Conservation (phyloP, 495 filamentous ascomycete genomes). For the Trichoderma orchidacearum region DNA sequence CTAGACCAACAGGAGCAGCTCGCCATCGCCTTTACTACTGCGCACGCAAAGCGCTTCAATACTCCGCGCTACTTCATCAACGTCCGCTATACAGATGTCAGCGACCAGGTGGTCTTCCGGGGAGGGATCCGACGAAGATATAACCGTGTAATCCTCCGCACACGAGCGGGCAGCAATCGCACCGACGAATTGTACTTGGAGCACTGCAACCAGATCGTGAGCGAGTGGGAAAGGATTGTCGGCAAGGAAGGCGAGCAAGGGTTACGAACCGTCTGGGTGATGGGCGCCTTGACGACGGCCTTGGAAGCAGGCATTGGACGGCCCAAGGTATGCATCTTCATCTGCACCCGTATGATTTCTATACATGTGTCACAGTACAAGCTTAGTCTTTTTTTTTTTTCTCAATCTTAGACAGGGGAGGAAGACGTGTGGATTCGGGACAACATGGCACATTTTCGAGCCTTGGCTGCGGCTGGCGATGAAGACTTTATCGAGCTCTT, state of each 20-base stretch:
- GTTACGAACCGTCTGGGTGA: constrained; percentile 12
- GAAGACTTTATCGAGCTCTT: neutral
- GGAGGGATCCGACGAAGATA: constrained; percentile 9
- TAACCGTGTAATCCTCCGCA: constrained; percentile 14
- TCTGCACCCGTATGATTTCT: too few relatives aligned
- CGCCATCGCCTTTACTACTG: constrained; percentile 14
- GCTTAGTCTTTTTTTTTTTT: too few relatives aligned
- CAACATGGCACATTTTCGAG: neutral
- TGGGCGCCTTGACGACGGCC: constrained; percentile 15
- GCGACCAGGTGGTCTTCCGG: constrained; percentile 9
- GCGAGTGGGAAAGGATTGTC: constrained; percentile 10
- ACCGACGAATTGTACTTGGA: constrained; percentile 8
- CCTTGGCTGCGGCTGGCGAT: neutral
- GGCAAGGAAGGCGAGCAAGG: constrained; percentile 1
- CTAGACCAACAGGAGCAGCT: constrained; percentile 13
- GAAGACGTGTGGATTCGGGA: neutral
- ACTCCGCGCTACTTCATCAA: constrained; percentile 22
- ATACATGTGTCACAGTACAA: too few relatives aligned
- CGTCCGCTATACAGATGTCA: constrained; percentile 8
- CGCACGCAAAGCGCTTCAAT: constrained; percentile 16
- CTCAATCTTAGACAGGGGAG: neutral
- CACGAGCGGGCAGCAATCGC: constrained; percentile 11
- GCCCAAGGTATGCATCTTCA: constrained; percentile 10
- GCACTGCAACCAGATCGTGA: constrained; percentile 6
- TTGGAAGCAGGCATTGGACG: constrained; percentile 12